phyloP scores from a whole-genome alignment of 345 rosid species.

The thale cress (Arabidopsis thaliana) region TAIR10.1 NC_003071.7:14122001-14122500 shows the following conservation, averaged over 20 bases:
- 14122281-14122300: conserved; percentile 15
- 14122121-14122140: background rate
- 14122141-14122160: background rate
- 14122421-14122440: background rate
- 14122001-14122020: background rate
- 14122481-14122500: too few species aligned
- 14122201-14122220: conserved; percentile 10
- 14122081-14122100: too few species aligned
- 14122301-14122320: background rate
- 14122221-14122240: conserved; percentile 30
- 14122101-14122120: background rate
- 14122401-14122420: too few species aligned
- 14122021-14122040: background rate
- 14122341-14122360: conserved; percentile 8
- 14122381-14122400: background rate
- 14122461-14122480: background rate
- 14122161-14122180: background rate
- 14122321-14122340: conserved; percentile 13
- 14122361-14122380: background rate
- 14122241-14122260: conserved; percentile 29
- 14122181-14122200: conserved; percentile 30
- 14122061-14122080: background rate
- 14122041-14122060: conserved; percentile 11
- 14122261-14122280: conserved; percentile 38
- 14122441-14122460: background rate